Base-by-base conservation (phyloP, 164 flowering plant species). In the Akebia trifoliata region DNA sequence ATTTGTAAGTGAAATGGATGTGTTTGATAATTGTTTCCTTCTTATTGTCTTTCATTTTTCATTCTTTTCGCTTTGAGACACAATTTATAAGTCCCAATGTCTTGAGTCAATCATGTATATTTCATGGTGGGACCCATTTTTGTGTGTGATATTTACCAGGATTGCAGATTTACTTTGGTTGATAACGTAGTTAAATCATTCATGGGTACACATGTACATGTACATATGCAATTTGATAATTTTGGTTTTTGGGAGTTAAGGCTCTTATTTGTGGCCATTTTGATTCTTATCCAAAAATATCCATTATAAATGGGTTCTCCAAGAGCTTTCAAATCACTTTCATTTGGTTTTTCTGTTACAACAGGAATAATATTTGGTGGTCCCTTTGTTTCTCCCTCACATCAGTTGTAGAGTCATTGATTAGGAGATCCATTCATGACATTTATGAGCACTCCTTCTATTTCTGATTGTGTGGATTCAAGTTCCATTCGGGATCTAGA, bases 211-310 rank as follows among this genome's bases (percentile, higher is more conserved):
- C n/a, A n/a, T n/a, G n/a, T n/a, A n/a, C n/a, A n/a, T 43, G 44
- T 17, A 40, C 44, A 43, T 21, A 6, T 43, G 25, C 22, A 21
- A 22, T 45, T 45, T 22, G 11, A 17, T 40, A 8, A 11, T 24
- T 22, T 21, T 8, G 18, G 44, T 43, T 18, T 43, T 11, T 43
- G 47, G n/a, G n/a, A 8, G 10, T 43, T 14, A 43, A 5, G 47
- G 22, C 2, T 51, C 26, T 32, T 8, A 9, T 42, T n/a, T 42
- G 50, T 56, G 48, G 47, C 31, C 24, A n/a, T 29, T 20, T 56
- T 17, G 49, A 21, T 50, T 56, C 50, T 56, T 56, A 56, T 56
- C 60, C 60, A 56, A 30, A 51, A 42, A 36, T 25, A 11, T 35
- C 31, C 39, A 42, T 51, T 34, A 50, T 18, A 38, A 44, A 51